A percentile compares a stretch with the other conserved stretches of the same genome.
Evolutionary conservation across 116 monocot genomes (phyloP).

Genomic region (Posidonia oceanica): DNA sequence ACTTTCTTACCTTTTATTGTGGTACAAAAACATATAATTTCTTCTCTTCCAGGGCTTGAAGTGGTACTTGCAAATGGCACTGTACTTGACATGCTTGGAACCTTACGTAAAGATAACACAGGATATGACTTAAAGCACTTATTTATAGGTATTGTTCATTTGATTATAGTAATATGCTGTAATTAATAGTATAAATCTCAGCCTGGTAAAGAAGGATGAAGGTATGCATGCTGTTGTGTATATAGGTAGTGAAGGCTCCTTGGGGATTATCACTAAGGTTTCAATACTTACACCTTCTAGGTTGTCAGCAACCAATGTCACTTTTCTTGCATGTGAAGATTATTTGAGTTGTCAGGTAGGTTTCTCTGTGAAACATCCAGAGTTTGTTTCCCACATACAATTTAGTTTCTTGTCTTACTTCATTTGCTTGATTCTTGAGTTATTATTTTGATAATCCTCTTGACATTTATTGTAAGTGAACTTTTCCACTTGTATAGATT

Average conservation of each 20-base stretch:
- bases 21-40: neutral
- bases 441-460: no score
- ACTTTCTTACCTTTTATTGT: neutral
- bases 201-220: neutral
- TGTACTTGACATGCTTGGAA: slow-evolving; percentile 81
- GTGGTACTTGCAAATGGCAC: slow-evolving; percentile 87
- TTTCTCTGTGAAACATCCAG: neutral
- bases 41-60: slow-evolving; percentile 72
- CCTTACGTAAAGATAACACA: slow-evolving; percentile 90
- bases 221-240: neutral
- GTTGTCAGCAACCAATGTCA: slow-evolving; percentile 65
- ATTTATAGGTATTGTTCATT: slow-evolving; percentile 57
- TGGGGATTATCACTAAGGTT: slow-evolving; percentile 88
- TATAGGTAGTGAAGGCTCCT: slow-evolving; percentile 95
- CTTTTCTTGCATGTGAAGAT: slow-evolving; percentile 84
- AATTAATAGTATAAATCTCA: neutral
- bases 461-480: no score
- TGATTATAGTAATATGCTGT: neutral
- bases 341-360: slow-evolving; percentile 82
- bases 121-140: slow-evolving; percentile 97
- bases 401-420: neutral
- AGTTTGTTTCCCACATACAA: neutral
- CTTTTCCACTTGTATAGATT: no score
- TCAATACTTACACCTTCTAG: slow-evolving; percentile 72
- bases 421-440: no score